These are phyloP conservation scores for Didymella pinodella DNA, from an alignment of 2,329 filamentous ascomycete species.

Conservation along the genomic window DNA sequence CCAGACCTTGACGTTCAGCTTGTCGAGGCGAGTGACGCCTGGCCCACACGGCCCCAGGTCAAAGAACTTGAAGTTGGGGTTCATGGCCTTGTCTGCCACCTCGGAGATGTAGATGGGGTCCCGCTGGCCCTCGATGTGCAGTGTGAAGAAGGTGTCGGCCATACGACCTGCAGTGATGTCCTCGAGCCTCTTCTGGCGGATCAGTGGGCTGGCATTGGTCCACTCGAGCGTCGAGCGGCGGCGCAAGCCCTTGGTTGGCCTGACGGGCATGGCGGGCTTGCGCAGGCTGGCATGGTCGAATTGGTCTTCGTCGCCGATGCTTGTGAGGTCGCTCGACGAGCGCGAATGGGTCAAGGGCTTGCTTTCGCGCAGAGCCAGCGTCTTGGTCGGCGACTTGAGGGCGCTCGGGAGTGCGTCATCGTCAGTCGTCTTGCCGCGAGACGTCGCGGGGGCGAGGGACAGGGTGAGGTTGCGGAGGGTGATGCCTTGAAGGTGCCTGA, in stretches of 20 bases:
- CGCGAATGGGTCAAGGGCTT: slow-evolving; percentile 63
- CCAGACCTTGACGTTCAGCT: slow-evolving; percentile 77
- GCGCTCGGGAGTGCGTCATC: slow-evolving; percentile 75
- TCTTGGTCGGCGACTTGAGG: slow-evolving; percentile 72
- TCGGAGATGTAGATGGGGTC: slow-evolving; percentile 93
- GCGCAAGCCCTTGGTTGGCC: slow-evolving; percentile 54
- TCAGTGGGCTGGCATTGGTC: slow-evolving; percentile 65
- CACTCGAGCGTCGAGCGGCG: slow-evolving; percentile 70
- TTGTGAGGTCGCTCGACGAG: slow-evolving; percentile 63
- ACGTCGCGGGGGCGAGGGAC: slow-evolving; percentile 58
- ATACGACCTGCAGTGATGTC: slow-evolving; percentile 73
- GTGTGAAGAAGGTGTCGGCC: slow-evolving; percentile 87
- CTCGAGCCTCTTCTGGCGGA: slow-evolving; percentile 78
- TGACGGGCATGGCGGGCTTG: slow-evolving; percentile 31
- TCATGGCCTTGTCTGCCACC: slow-evolving; percentile 78
- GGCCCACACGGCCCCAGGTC: slow-evolving; percentile 72
- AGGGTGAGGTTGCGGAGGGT: slow-evolving; percentile 87
- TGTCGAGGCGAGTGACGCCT: slow-evolving; percentile 69
- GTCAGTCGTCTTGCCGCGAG: slow-evolving; percentile 71
- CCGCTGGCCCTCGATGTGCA: slow-evolving; percentile 70
- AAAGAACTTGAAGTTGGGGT: slow-evolving; percentile 89
- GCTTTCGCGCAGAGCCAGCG: slow-evolving; percentile 61
- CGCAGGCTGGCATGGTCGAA: slow-evolving; percentile 25
- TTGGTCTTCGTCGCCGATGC: slow-evolving; percentile 2
- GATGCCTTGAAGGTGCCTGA: slow-evolving; percentile 86